Base-by-base conservation (phyloP, 2,329 filamentous ascomycete species). In the Aspergillus texensis region DNA sequence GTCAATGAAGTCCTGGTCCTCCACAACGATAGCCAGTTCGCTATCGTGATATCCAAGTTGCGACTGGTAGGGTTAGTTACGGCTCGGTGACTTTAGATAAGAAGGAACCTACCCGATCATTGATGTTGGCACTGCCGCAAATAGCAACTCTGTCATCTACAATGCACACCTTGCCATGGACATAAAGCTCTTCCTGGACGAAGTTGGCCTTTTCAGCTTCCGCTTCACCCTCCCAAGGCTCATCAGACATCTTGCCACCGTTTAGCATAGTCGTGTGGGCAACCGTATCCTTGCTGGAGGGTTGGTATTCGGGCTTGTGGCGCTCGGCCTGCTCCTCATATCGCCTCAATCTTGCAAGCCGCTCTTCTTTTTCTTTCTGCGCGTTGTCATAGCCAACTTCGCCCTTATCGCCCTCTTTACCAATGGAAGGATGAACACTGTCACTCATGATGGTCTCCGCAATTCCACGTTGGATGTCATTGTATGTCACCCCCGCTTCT, bases 171-270 rank as follows among this genome's bases (percentile, higher is more conserved):
- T 98, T 99, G 32, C 89, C 91, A 77, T 99, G 95, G 55, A 98
- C 90, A 76, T 99, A 99, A 2, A 98, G 86, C 77, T 99, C 94
- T 76, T 99, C 95, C 75, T 97, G 94, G 63, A 98, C 90, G 83
- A 95, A 96, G 74, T 96, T 92, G 60, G 90, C 86, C 62, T 93
- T 90, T 77, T 98, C 95, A 1, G 87, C 86, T 69, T 94, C 86
- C 0, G 88, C 81, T 4, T 90, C 80, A 19, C 91, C 90, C 19
- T 94, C 90, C 91, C 93, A 97, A 0, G 80, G 72, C 76, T 96
- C 92, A 11, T 92, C 88, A 4, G 83, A 84, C 71, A 87, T 78
- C 84, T 84, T 81, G 75, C 86, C 76, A 75, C 88, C 80, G 68
- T 86, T 86, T 26, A 91, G 85, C 92, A 98, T 95, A 41, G 93